A percentile compares a stretch with the other conserved stretches of the same genome.
Conservation (phyloP, 148 eudicot genomes). For the Diospyros kaki region DNA sequence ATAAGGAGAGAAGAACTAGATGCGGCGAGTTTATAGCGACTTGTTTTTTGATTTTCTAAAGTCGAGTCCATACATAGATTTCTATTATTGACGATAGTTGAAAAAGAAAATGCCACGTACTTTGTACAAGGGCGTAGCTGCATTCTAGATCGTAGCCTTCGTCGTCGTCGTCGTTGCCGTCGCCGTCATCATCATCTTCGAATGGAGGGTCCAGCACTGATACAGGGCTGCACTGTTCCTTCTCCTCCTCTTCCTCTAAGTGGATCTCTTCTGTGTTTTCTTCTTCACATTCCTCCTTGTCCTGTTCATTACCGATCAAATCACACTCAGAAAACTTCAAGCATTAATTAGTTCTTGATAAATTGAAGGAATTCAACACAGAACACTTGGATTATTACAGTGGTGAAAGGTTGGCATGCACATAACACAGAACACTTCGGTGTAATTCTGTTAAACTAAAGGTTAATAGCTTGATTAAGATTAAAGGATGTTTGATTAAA, state of each 20-base stretch:
- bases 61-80: no score
- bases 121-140: conserved; percentile 67
- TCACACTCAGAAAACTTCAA: background rate
- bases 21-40: no score
- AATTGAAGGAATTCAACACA: no score
- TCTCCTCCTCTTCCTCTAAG: conserved; percentile 54
- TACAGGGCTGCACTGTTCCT: conserved; percentile 89
- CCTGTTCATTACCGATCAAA: conserved; percentile 24
- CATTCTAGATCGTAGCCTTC: conserved; percentile 44
- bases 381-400: no score
- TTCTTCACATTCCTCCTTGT: conserved; percentile 20
- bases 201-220: conserved; percentile 82
- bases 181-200: conserved; percentile 51
- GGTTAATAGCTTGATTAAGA: background rate
- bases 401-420: background rate
- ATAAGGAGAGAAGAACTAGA: no score
- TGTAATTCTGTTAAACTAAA: background rate
- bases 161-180: conserved; percentile 19
- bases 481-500: background rate
- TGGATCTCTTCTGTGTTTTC: conserved; percentile 20
- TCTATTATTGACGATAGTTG: no score
- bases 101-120: conserved; percentile 38
- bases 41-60: no score
- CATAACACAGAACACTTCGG: no score
- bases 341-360: no score